Conservation (phyloP, 164 flowering plant genomes). For the Tinospora cordifolia region DNA sequence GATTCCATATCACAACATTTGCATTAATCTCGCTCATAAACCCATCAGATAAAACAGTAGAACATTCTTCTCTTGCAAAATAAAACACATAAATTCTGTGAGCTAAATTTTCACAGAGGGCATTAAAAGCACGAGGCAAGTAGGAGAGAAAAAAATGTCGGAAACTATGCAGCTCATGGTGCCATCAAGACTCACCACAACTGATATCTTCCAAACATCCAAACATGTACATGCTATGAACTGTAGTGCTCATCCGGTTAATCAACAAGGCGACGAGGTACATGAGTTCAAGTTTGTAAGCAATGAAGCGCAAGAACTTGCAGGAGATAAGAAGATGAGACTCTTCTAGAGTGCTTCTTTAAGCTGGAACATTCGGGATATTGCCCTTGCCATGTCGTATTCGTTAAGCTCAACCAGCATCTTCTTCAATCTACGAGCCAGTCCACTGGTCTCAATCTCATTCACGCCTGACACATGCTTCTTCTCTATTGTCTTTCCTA, state of each 20-base stretch:
- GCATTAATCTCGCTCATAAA: not conserved
- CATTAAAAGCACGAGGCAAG: not conserved
- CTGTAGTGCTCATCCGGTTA: too few species aligned
- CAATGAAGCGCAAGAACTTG: not conserved
- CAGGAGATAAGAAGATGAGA: not conserved
- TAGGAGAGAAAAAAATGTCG: too few species aligned
- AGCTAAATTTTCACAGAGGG: not conserved
- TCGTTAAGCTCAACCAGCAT: constrained; percentile 85
- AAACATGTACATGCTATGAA: too few species aligned
- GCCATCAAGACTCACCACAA: too few species aligned
- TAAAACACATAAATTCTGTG: not conserved
- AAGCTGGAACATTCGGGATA: constrained; percentile 62
- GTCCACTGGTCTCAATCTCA: constrained; percentile 49
- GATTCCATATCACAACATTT: not conserved
- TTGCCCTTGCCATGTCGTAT: constrained; percentile 70
- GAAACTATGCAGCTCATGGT: too few species aligned
- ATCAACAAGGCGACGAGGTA: too few species aligned
- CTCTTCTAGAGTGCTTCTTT: constrained; percentile 61
- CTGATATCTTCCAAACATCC: too few species aligned
- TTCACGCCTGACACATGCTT: constrained; percentile 37
- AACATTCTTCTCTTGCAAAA: not conserved
- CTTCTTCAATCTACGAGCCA: constrained; percentile 75
- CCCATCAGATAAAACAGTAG: not conserved
- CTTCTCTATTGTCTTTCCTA: constrained; percentile 55
- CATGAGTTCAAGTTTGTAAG: too few species aligned